These are phyloP conservation scores for Diaporthe aspalathi DNA, from an alignment of 2,329 filamentous ascomycete species.

Conservation along the genomic window DNA sequence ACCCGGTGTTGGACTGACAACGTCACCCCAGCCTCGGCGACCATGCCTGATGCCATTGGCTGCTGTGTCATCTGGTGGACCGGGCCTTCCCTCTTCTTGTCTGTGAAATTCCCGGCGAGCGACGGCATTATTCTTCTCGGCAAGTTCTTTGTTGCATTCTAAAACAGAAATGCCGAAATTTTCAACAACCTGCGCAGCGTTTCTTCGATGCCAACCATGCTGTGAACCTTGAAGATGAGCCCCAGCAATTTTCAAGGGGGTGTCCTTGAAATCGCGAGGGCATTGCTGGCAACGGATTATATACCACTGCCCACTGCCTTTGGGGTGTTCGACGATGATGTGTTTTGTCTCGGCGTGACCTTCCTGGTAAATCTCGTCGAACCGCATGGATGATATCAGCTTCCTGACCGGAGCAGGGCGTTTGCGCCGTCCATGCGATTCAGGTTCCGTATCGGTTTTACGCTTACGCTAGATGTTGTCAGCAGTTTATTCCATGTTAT, in stretches of 20 bases:
- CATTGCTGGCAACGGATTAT: slow-evolving; percentile 12
- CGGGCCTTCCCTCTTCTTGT: background rate
- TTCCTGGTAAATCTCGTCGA: background rate
- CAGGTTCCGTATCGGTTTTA: slow-evolving; percentile 10
- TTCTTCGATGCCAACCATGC: background rate
- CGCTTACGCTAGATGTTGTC: slow-evolving; percentile 17
- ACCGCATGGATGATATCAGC: background rate
- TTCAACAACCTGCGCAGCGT: background rate
- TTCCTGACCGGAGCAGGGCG: background rate
- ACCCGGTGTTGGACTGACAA: background rate
- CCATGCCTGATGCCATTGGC: background rate
- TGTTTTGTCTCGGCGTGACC: slow-evolving; percentile 20
- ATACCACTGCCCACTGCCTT: background rate
- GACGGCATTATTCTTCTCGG: slow-evolving; percentile 11
- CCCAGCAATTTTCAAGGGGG: background rate
- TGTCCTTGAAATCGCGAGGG: slow-evolving; percentile 7
- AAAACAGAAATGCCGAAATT: background rate
- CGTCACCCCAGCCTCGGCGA: background rate
- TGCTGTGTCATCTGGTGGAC: background rate
- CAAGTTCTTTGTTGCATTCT: background rate
- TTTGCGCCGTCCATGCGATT: background rate
- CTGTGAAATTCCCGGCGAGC: background rate
- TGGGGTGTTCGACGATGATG: slow-evolving; percentile 9
- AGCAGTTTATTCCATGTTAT: background rate
- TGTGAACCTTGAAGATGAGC: background rate